These are phyloP conservation scores for Sequoia sempervirens DNA, from an alignment of 75 land plant genomes.

Conservation along the genomic window DNA sequence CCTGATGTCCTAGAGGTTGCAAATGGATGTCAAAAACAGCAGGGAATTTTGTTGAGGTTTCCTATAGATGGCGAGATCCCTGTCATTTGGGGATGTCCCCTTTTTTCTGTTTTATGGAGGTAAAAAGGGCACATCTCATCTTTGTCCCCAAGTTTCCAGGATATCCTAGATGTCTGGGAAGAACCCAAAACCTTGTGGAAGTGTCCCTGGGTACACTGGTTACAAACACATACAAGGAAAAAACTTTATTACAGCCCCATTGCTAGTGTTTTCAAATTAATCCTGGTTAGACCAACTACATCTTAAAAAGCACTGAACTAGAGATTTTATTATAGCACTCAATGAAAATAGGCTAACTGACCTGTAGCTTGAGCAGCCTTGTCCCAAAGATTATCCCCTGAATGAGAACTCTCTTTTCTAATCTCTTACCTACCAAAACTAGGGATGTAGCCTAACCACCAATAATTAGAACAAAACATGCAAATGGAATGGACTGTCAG, in stretches of 20 bases:
- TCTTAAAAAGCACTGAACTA: neutral
- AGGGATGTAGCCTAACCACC: neutral
- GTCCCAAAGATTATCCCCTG: neutral
- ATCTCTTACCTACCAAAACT: neutral
- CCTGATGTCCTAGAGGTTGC: too few species aligned
- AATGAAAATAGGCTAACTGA: neutral
- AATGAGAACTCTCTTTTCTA: neutral
- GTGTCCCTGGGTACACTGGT: neutral
- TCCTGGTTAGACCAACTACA: neutral
- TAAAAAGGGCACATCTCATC: too few species aligned
- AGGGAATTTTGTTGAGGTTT: too few species aligned
- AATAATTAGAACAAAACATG: neutral
- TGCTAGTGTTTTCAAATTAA: neutral
- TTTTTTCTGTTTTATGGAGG: too few species aligned
- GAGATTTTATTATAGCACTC: neutral
- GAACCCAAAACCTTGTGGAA: too few species aligned
- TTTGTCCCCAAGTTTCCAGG: too few species aligned
- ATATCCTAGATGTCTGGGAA: too few species aligned
- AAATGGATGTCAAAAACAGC: too few species aligned
- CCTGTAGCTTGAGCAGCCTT: neutral
- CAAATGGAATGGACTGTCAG: neutral
- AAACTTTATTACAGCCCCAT: neutral
- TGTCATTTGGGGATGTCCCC: too few species aligned
- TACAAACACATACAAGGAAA: neutral
- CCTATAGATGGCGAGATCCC: too few species aligned